phyloP scores from a whole-genome alignment of 73 alveolate species.

The Paramecium bursaria region DNA sequence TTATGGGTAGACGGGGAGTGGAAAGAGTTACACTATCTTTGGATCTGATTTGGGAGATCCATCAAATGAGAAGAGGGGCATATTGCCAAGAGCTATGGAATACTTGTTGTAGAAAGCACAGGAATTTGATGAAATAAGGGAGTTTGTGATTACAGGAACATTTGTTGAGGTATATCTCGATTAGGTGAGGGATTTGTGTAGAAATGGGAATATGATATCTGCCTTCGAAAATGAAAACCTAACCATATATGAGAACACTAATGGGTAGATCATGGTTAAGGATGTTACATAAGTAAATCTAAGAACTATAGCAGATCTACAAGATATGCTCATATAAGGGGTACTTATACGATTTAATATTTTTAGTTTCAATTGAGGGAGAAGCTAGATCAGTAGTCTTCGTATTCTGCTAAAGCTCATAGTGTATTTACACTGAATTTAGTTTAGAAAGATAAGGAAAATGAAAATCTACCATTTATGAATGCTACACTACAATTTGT shows the following conservation, averaged over 20 bases:
- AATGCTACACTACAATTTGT: slow-evolving; percentile 60
- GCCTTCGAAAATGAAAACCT: slow-evolving; percentile 66
- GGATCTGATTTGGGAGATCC: slow-evolving; percentile 56
- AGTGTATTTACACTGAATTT: slow-evolving; percentile 53
- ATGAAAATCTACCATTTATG: slow-evolving; percentile 66
- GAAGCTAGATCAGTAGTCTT: slow-evolving; percentile 51
- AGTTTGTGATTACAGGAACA: slow-evolving; percentile 59
- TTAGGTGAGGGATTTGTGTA: slow-evolving; percentile 66
- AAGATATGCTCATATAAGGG: slow-evolving; percentile 55
- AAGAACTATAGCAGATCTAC: slow-evolving; percentile 27
- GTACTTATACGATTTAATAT: background rate
- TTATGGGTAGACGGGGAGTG: slow-evolving; percentile 72
- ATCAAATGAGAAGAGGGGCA: slow-evolving; percentile 53
- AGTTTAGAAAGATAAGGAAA: slow-evolving; percentile 67
- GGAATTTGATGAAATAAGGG: slow-evolving; percentile 70
- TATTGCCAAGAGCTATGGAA: slow-evolving; percentile 53
- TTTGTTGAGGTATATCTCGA: slow-evolving; percentile 63
- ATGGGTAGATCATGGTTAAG: slow-evolving; percentile 46
- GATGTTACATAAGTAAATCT: slow-evolving; percentile 42
- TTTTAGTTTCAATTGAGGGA: slow-evolving; percentile 63
- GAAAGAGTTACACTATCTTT: slow-evolving; percentile 66
- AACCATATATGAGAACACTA: slow-evolving; percentile 49
- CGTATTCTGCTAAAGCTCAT: slow-evolving; percentile 54
- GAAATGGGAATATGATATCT: slow-evolving; percentile 8
- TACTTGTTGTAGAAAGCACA: slow-evolving; percentile 52